These are phyloP conservation scores for Geranomyces variabilis DNA, from an alignment of 192 early-diverging fungal genomes.

Conservation along the genomic window DNA sequence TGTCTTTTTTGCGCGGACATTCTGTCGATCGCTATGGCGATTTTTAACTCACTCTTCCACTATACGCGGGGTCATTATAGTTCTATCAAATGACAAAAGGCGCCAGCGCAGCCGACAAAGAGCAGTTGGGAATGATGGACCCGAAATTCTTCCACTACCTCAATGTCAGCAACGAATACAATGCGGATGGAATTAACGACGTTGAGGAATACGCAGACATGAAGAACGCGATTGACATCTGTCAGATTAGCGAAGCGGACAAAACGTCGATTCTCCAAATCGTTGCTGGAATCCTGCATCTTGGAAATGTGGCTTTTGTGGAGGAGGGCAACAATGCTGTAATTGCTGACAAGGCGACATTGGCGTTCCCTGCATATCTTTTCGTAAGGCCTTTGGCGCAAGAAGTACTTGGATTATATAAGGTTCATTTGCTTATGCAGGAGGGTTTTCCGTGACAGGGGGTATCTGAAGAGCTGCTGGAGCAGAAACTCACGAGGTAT, in stretches of 20 bases:
- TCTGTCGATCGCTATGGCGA: neutral
- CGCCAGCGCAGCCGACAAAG: slow-evolving; percentile 39
- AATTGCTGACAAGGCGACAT: slow-evolving; percentile 42
- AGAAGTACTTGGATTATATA: neutral
- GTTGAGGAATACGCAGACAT: slow-evolving; percentile 84
- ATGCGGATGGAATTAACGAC: slow-evolving; percentile 94
- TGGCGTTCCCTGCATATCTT: slow-evolving; percentile 62
- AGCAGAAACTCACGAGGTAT: slow-evolving; percentile 48
- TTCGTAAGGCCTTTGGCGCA: slow-evolving; percentile 23
- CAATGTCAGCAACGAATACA: slow-evolving; percentile 45
- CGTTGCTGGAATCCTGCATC: slow-evolving; percentile 91
- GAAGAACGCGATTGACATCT: slow-evolving; percentile 88
- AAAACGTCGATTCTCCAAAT: slow-evolving; percentile 89
- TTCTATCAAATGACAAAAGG: slow-evolving; percentile 67
- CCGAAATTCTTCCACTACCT: slow-evolving; percentile 60
- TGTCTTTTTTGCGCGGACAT: neutral
- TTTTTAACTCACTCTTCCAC: neutral
- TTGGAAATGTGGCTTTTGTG: slow-evolving; percentile 90
- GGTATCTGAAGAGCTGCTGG: slow-evolving; percentile 41
- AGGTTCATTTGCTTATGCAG: neutral
- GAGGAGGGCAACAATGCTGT: slow-evolving; percentile 76
- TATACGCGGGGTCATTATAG: slow-evolving; percentile 2
- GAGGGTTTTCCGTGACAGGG: slow-evolving; percentile 12
- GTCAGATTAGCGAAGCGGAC: slow-evolving; percentile 79
- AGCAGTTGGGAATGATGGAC: slow-evolving; percentile 58